Evolutionary conservation across 116 monocot species (phyloP), one percentile per base, ranked within the genome.

Genomic region (Phalaenopsis hybrid): DNA sequence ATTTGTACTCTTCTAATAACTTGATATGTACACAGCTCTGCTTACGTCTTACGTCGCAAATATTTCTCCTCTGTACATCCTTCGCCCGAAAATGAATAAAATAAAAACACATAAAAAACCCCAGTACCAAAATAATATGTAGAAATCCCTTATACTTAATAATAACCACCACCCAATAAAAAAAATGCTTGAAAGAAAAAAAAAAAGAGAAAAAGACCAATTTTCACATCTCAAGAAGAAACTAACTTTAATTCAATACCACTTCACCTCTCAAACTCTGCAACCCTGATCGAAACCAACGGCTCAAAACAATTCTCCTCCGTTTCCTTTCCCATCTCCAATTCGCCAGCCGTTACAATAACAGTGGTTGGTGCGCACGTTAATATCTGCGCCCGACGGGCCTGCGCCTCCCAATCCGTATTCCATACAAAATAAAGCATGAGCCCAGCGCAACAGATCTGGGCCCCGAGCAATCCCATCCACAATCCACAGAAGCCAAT

Each of bases 401-500:
- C 89, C 77, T 89, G 83, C 15, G 76, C 76, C 6, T 81, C 83
- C 92, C 92, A 92, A 45, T 92, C 86, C 11, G 92, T 92, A 79
- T 83, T 77, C 33, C 87, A 87, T 21, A 89, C 87, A 2, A 79
- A 82, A 43, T 81, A 87, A 2, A 89, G 65, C 88, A 90, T 91
- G 17, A 90, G 81, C 31, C 89, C 87, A 0, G 88, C 89, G 33
- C 91, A 94, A 41, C 77, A 82, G 5, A 91, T 79, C 52, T 91
- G 89, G 43, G 89, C 89, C 21, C 84, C 86, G 1, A 91, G 80
- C 0, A 89, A 76, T 28, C 91, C 88, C 61, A 88, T 83, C 89
- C 91, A 89, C 1, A 91, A 77, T 75, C 91, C 89, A 51, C 82
- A 81, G 73, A 94, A 89, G 25, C 94, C 89, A 16, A 89, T 58